Conservation (phyloP, 1,139 yeast species). For the Trichomonascaceae sp. region DNA sequence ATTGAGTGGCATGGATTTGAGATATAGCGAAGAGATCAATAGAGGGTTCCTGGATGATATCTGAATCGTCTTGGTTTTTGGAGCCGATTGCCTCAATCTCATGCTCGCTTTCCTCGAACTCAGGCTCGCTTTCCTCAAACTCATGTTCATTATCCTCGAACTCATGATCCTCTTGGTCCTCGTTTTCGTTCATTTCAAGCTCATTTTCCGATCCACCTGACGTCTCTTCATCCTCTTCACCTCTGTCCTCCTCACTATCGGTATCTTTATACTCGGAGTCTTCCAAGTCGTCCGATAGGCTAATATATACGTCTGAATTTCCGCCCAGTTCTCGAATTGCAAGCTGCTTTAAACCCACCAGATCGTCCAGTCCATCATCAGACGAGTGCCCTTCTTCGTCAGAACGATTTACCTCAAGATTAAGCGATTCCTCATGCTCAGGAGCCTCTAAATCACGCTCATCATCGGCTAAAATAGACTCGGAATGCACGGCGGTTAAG, state of each 20-base stretch:
- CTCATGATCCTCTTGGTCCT: neutral
- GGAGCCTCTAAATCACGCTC: neutral
- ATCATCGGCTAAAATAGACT: neutral
- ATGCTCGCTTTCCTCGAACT: neutral
- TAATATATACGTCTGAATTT: conserved; percentile 11
- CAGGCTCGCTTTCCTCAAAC: neutral
- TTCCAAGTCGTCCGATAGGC: conserved; percentile 12
- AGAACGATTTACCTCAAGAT: neutral
- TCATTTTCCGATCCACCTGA: neutral
- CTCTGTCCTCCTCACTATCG: conserved; percentile 12
- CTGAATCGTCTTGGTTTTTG: neutral
- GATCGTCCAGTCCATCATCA: neutral
- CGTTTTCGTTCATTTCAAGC: neutral
- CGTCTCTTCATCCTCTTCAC: conserved; percentile 8
- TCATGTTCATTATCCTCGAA: neutral
- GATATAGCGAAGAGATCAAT: conserved; percentile 3
- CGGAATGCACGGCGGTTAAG: neutral
- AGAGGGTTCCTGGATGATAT: neutral
- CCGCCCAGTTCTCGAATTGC: conserved; percentile 16
- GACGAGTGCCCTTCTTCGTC: conserved; percentile 10
- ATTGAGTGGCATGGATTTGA: conserved; percentile 13
- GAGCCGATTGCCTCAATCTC: neutral
- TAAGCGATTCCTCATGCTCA: neutral
- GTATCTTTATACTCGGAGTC: conserved; percentile 10
- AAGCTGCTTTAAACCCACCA: conserved; percentile 10